Evolutionary conservation across 2,329 filamentous ascomycete species (phyloP).

Genomic region (Lachnellula willkommii): DNA sequence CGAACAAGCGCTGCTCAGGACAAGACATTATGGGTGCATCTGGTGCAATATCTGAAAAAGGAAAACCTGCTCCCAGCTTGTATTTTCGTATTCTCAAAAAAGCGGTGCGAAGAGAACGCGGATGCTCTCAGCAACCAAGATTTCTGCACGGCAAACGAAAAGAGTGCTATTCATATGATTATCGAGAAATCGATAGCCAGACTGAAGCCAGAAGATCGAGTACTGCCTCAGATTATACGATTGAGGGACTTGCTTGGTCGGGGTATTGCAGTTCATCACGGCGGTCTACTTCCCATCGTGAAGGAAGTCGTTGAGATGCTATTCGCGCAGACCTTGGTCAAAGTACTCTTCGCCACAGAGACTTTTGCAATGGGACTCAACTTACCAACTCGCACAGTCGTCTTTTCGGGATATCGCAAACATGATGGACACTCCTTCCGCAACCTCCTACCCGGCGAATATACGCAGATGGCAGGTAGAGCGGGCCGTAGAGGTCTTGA

Average conservation of each 20-base stretch:
- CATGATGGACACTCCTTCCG: slow-evolving; percentile 90
- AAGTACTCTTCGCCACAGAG: slow-evolving; percentile 94
- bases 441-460: slow-evolving; percentile 88
- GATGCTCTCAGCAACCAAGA: slow-evolving; percentile 93
- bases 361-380: slow-evolving; percentile 99
- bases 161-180: slow-evolving; percentile 95
- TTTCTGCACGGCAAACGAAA: slow-evolving; percentile 87
- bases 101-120: slow-evolving; percentile 93
- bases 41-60: slow-evolving; percentile 87
- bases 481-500: slow-evolving; percentile 91
- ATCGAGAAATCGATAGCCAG: slow-evolving; percentile 92
- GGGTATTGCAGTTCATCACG: slow-evolving; percentile 94
- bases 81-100: slow-evolving; percentile 99
- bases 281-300: slow-evolving; percentile 88
- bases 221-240: slow-evolving; percentile 86
- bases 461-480: slow-evolving; percentile 97
- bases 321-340: slow-evolving; percentile 91
- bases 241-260: slow-evolving; percentile 78
- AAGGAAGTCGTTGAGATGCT: slow-evolving; percentile 97
- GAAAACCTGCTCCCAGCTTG: slow-evolving; percentile 83
- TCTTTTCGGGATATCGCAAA: slow-evolving; percentile 95
- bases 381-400: slow-evolving; percentile 88
- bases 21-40: slow-evolving; percentile 92
- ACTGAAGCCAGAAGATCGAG: slow-evolving; percentile 81
- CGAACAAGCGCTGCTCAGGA: slow-evolving; percentile 89